A percentile compares a stretch with the other conserved stretches of the same genome.
Conservation (phyloP, 768 basidiomycete species). For the Tulasnella sp. region DNA sequence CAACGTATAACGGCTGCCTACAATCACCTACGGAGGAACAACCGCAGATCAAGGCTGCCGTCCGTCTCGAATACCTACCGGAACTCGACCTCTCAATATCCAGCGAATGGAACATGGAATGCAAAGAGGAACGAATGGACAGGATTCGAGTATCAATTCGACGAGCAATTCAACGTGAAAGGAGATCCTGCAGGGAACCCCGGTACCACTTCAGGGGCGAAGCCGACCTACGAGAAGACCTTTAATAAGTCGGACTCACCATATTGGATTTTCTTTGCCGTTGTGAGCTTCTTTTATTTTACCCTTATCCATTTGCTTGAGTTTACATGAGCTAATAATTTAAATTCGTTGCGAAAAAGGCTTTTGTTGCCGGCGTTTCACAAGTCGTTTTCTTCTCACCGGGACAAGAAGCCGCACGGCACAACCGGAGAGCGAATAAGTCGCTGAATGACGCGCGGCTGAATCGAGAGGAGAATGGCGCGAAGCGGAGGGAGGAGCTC, state of each 20-base stretch:
- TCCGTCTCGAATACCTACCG: not conserved
- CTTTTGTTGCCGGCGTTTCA: not conserved
- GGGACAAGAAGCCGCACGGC: not conserved
- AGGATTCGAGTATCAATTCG: constrained; percentile 14
- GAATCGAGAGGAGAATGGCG: constrained; percentile 13
- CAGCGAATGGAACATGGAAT: not conserved
- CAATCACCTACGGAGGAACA: constrained; percentile 35
- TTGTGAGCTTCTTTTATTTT: constrained; percentile 1
- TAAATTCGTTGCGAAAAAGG: not conserved
- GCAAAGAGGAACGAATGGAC: constrained; percentile 14
- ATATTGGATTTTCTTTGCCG: not conserved
- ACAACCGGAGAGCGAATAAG: constrained; percentile 4
- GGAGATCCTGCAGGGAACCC: not conserved
- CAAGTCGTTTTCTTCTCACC: constrained; percentile 12
- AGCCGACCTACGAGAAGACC: not conserved
- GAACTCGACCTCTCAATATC: not conserved
- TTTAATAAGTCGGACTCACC: not conserved
- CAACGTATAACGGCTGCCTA: constrained; percentile 61
- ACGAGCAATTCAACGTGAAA: constrained; percentile 6
- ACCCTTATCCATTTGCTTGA: too few relatives aligned
- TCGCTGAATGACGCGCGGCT: constrained; percentile 12
- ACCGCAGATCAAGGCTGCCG: not conserved
- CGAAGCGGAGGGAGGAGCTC: constrained; percentile 8
- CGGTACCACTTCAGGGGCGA: not conserved
- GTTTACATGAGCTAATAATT: not conserved